Evolutionary conservation across 352 stramenopile species (phyloP), one percentile per base, ranked within the genome.

Genomic region (Phytopythium vexans): DNA sequence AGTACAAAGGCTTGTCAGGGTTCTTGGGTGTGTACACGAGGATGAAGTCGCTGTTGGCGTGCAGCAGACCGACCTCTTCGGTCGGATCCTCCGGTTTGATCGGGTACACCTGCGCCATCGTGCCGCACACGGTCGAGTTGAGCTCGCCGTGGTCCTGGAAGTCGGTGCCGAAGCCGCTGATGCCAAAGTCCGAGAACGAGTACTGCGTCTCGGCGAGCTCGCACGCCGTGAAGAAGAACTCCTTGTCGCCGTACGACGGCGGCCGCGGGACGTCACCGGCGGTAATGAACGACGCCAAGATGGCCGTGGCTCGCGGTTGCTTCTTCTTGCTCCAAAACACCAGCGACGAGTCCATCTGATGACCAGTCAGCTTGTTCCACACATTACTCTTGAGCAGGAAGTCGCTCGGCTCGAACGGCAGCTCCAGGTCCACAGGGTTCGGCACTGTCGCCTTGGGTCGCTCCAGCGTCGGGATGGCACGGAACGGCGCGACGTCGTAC

Each of bases 41-140:
- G 15, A 88, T 69, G 37, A 73, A 56, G 62, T 88, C 74, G 45
- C 76, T 85, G 56, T 85, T 88, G 39, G 83, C 52, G 61, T 85
- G 85, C 16, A 85, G 63, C 43, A 65, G 40, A 14, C 49, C 49
- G 33, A 64, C 56, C 10, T 68, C 45, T 12, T 64, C 50, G 40
- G 7, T 16, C 15, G 49, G 44, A 0, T 66, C 59, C 39, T 27
- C 14, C 16, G 52, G 60, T 12, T 64, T 53, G 33, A 68, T 57
- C 15, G 60, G 56, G 14, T 60, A 68, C 1, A 61, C 44, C 16
- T 68, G 60, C 8, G 60, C 55, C 60, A 64, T 60, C 31, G 64
- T 50, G 12, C 60, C 60, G 15, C 60, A 68, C 10, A 68, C 41
- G 15, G 50, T 64, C 45, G 60, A 68, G 50, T 68, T 68, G 0